Conservation (phyloP, 1,284 basidiomycete genomes). For the Cystobasidiaceae sp. region DNA sequence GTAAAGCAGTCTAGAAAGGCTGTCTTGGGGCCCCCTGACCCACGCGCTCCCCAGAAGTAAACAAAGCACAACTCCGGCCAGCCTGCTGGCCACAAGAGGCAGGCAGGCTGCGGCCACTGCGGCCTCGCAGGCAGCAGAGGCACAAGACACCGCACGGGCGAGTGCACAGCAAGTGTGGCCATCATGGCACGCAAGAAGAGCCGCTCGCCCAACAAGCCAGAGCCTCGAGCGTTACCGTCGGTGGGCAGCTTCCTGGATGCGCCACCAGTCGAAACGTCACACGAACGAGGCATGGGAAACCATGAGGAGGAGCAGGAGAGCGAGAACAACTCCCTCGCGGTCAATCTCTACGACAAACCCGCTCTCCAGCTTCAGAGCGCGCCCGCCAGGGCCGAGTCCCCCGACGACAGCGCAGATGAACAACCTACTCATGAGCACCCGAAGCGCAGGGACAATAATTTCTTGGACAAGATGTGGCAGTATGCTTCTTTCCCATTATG, state of each 20-base stretch:
- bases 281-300: not conserved
- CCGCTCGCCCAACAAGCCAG: conserved; percentile 3
- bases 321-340: not conserved
- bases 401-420: not conserved
- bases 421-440: not conserved
- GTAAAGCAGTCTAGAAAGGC: not conserved
- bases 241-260: not conserved
- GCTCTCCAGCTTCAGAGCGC: not conserved
- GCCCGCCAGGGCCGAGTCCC: not conserved
- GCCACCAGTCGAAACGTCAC: not conserved
- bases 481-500: not conserved
- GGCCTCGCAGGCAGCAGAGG: not conserved
- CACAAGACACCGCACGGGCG: not conserved
- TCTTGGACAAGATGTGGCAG: conserved; percentile 30
- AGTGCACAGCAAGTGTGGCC: not conserved
- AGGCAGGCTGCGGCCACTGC: not conserved
- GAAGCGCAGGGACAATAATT: conserved; percentile 27
- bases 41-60: conserved; percentile 1
- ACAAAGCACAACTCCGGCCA: not conserved
- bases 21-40: too few relatives aligned
- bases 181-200: conserved; percentile 1
- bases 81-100: not conserved
- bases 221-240: not conserved
- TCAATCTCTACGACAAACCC: not conserved
- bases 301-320: not conserved